Base-by-base conservation (phyloP, 2,329 filamentous ascomycete genomes). In the Aspergillus latus region DNA sequence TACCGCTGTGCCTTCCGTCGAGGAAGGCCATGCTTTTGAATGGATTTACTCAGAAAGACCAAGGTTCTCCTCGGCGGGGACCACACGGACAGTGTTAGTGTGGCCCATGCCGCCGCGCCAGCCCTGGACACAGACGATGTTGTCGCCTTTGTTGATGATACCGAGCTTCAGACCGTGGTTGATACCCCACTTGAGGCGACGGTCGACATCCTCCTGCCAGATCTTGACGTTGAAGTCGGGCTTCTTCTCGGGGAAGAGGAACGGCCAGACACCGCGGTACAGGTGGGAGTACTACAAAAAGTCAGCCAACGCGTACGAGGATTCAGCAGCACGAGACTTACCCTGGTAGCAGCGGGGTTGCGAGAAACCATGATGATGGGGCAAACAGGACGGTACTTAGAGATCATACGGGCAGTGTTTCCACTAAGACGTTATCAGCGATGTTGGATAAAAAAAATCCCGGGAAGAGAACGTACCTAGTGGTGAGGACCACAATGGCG, bases 301-400 rank as follows among this genome's bases (percentile, higher is more conserved):
- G 54, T 43, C 15, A 11, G 63, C 66, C 54, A 64, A 62, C 54
- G 59, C 29, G 32, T n/a, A 51, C 11, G 8, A 26, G 26, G 34
- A 13, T 9, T 49, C 16, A 13, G 28, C 6, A 29, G 7, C 26
- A 40, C 3, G n/a, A 15, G 16, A 73, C 79, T 75, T 76, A 83
- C 80, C 65, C 94, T 85, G 59, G 92, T 89, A 51, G 94, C 90
- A 64, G 84, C 86, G 48, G 86, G 79, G 75, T 89, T 96, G 69
- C 94, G 88, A 63, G 93, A 96, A 63, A 99, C 90, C 93, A 97
- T 97, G 83, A 99, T 93, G 80, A 99, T 97, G 68, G 94, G 94
- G 85, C 93, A 97, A 63, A 97, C 92, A 51, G 94, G 94, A 71
- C 94, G 90, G 82, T 97, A 99, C 83, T 99, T 99, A 81, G 93